These are phyloP conservation scores for Blechomonas ayalai DNA, from an alignment of 208 protist genomes.

Conservation along the genomic window DNA sequence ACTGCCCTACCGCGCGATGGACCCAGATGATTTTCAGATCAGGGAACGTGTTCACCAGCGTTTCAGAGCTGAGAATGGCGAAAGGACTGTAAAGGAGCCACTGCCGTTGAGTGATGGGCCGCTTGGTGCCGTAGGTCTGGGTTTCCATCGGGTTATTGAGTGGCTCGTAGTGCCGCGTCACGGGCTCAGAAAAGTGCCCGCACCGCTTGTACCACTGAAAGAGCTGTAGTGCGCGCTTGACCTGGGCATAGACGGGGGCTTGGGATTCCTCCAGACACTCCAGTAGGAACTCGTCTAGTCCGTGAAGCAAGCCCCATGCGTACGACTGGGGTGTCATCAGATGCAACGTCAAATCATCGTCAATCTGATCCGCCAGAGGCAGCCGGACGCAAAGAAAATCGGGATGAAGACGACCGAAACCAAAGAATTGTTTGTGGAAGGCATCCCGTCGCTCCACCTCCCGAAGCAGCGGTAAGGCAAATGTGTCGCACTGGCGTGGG, in stretches of 20 bases:
- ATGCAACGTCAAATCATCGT: slow-evolving; percentile 83
- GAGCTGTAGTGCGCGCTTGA: slow-evolving; percentile 63
- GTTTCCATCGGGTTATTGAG: slow-evolving; percentile 78
- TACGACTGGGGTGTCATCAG: slow-evolving; percentile 82
- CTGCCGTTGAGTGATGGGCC: slow-evolving; percentile 35
- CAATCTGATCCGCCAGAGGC: slow-evolving; percentile 49
- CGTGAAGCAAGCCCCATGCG: slow-evolving; percentile 84
- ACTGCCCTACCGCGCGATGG: slow-evolving; percentile 80
- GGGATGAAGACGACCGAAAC: slow-evolving; percentile 46
- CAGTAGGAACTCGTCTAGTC: slow-evolving; percentile 85
- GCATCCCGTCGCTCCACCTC: slow-evolving; percentile 51
- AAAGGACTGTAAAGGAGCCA: slow-evolving; percentile 86
- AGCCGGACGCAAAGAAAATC: slow-evolving; percentile 71
- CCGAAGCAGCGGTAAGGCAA: slow-evolving; percentile 56
- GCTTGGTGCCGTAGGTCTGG: slow-evolving; percentile 75
- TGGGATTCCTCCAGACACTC: slow-evolving; percentile 86
- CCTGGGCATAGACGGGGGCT: slow-evolving; percentile 53
- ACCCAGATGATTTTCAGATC: slow-evolving; percentile 78
- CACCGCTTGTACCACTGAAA: slow-evolving; percentile 86
- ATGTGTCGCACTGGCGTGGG: slow-evolving; percentile 68
- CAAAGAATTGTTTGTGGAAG: slow-evolving; percentile 42
- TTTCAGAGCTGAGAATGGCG: slow-evolving; percentile 64
- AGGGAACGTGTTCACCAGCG: slow-evolving; percentile 60
- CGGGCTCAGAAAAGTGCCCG: slow-evolving; percentile 70
- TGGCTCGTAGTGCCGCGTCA: slow-evolving; percentile 56